Evolutionary conservation across 1,284 basidiomycete species (phyloP).

Genomic region (Trichosporon asahii): DNA sequence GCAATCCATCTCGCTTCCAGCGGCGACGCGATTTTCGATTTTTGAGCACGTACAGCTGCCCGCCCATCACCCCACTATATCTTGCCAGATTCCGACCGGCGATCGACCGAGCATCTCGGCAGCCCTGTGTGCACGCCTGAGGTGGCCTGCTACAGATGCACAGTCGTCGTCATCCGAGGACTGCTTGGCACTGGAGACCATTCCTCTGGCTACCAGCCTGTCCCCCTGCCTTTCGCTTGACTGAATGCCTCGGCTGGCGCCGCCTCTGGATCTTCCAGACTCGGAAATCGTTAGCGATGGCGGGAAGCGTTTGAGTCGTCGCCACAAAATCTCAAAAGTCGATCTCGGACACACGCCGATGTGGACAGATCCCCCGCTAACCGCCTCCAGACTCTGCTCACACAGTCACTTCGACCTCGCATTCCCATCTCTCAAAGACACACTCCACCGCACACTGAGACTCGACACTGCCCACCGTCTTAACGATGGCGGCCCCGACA

Average conservation of each 20-base stretch:
- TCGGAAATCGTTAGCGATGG: not conserved
- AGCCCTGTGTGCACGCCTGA: not conserved
- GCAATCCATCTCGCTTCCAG: not conserved
- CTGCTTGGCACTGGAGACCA: not conserved
- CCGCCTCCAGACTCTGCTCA: not conserved
- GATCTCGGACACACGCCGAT: not conserved
- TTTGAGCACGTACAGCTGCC: not conserved
- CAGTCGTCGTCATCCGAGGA: not conserved
- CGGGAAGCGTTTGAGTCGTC: not conserved
- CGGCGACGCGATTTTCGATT: not conserved
- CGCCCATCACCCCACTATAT: not conserved
- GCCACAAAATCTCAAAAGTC: not conserved
- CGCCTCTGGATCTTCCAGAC: not conserved
- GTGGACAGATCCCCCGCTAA: not conserved
- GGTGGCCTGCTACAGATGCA: not conserved
- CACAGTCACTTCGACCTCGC: not conserved
- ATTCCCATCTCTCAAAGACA: not conserved
- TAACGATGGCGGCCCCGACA: constrained; percentile 10
- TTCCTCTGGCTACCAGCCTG: not conserved
- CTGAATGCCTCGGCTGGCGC: not conserved
- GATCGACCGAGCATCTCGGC: not conserved
- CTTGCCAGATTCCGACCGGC: not conserved
- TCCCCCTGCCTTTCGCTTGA: not conserved
- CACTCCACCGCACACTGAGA: not conserved
- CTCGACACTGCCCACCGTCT: not conserved